Conservation (phyloP, 1,284 basidiomycete species). For the Trametes sp. region DNA sequence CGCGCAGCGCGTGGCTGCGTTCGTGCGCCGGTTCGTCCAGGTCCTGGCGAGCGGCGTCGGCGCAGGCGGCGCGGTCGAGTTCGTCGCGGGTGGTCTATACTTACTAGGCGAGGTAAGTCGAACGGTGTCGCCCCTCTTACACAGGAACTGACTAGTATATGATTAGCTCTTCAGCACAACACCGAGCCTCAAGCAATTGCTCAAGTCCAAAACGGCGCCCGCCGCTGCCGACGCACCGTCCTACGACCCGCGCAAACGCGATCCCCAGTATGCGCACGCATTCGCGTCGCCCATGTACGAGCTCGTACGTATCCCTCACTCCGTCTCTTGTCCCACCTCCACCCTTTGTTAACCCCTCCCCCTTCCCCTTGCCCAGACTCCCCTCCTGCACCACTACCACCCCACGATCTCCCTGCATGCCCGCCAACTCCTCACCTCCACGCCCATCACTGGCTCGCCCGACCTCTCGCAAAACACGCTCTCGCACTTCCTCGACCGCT, state of each 20-base stretch:
- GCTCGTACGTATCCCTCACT: constrained; percentile 64
- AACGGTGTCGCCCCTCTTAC: neutral
- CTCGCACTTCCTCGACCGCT: constrained; percentile 65
- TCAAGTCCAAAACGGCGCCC: constrained; percentile 50
- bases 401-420: constrained; percentile 91
- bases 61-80: constrained; percentile 80
- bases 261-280: constrained; percentile 90
- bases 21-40: constrained; percentile 90
- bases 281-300: constrained; percentile 89
- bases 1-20: constrained; percentile 76
- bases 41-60: constrained; percentile 74
- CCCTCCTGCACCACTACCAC: constrained; percentile 89
- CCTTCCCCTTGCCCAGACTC: constrained; percentile 55
- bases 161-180: constrained; percentile 79
- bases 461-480: constrained; percentile 95
- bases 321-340: too few relatives aligned
- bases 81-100: constrained; percentile 89
- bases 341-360: neutral
- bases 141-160: neutral
- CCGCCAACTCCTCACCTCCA: constrained; percentile 76
- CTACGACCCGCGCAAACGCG: constrained; percentile 91
- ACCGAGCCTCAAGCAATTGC: constrained; percentile 74
- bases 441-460: constrained; percentile 80
- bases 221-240: constrained; percentile 53
- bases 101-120: constrained; percentile 73